Percentiles rank a stretch among this genome's conserved stretches.
These are phyloP conservation scores for Sporothrix euskadiensis DNA, from an alignment of 2,329 filamentous ascomycete species.

Conservation along the genomic window DNA sequence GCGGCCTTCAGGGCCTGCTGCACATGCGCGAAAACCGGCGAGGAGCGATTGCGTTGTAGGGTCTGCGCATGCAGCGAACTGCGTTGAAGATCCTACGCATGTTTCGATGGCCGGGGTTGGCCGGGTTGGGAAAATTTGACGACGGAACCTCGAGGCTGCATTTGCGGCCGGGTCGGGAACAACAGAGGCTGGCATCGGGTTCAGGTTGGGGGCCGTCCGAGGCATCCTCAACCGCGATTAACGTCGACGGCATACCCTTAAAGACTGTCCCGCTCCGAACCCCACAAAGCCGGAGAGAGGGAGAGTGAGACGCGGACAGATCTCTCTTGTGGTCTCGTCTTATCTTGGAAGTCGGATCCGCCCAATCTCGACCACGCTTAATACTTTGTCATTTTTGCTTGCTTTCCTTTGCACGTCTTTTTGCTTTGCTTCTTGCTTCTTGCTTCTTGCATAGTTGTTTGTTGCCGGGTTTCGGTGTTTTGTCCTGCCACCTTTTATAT, in stretches of 20 bases:
- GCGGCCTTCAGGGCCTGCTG: conserved; percentile 82
- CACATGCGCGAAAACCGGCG: conserved; percentile 80
- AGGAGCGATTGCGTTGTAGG: conserved; percentile 75
- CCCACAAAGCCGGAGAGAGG: not conserved
- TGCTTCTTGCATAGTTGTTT: not conserved
- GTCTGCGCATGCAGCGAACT: not conserved
- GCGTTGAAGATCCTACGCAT: conserved; percentile 26
- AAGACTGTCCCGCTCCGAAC: not conserved
- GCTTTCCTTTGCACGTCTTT: not conserved
- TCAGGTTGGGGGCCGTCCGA: not conserved
- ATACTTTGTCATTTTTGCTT: not conserved
- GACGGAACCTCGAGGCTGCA: not conserved
- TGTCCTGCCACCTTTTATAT: not conserved
- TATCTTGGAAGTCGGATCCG: too few species aligned
- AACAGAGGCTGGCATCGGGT: not conserved
- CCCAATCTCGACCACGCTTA: not conserved
- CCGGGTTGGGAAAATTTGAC: not conserved
- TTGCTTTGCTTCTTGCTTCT: not conserved
- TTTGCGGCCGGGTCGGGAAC: not conserved
- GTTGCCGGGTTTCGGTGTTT: conserved; percentile 5
- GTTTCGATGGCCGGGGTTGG: not conserved
- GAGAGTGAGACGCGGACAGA: not conserved
- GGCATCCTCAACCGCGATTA: not conserved
- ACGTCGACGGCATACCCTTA: not conserved
- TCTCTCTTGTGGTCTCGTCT: not conserved